Base-by-base conservation (phyloP, 2,329 filamentous ascomycete species). In the Neonectria magnoliae region DNA sequence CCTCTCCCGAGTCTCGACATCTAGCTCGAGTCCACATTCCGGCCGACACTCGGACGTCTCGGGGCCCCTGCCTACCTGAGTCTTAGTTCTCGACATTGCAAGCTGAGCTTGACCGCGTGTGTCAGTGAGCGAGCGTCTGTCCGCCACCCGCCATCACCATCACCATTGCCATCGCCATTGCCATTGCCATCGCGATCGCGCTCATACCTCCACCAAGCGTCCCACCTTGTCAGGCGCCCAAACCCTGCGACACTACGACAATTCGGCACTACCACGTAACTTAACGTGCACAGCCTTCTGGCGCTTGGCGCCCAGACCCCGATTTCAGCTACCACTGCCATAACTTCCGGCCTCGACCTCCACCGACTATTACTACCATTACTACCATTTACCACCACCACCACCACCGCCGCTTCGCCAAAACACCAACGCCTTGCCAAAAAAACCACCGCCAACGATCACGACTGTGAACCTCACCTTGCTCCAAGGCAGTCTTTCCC, bases 291-390 rank as follows among this genome's bases (percentile, higher is more conserved):
- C 60, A 51, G 61, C 61, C 55, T 42, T 50, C 41, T 47, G 54
- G 33, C 51, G 45, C 61, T 59, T 59, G 56, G 61, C 61, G 61
- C 61, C 61, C 27, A 63, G 60, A 41, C 60, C 38, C 44, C 13
- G 27, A 53, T 44, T 42, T 55, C 56, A 63, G 60, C 55, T 64
- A 36, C 47, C 18, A 27, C 50, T 58, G 60, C 60, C 60, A 58
- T 59, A 18, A 59, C 42, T 64, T 51, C 51, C 56, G 61, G 57
- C 60, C 54, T 62, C 54, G 54, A 63, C 61, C 56, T 63, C 61
- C 50, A 63, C 61, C 56, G 36, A 52, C 60, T 18, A 51, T 47
- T 44, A 41, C 59, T 45, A 56, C 25, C 25, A 6, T 25, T 25
- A n/a, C n/a, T n/a, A n/a, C 50, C 55, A 50, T 56, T 55, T 63